Percentiles rank a stretch among this genome's conserved stretches.
These are phyloP conservation scores for Blumeriella jaapii DNA, from an alignment of 2,329 filamentous ascomycete species.

Conservation along the genomic window DNA sequence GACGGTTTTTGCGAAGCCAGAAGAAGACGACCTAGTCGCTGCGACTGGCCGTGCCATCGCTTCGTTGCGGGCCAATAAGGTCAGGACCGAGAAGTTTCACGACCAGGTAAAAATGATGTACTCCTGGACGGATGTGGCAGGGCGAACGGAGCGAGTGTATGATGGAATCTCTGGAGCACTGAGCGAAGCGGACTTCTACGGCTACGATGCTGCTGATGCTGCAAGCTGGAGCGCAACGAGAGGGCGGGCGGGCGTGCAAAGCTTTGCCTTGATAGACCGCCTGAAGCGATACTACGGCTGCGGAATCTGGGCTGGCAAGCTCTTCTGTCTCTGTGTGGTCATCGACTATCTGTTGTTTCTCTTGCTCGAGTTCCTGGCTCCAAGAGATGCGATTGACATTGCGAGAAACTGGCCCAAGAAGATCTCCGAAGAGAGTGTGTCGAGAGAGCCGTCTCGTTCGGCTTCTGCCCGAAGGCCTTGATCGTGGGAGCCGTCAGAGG, in stretches of 20 bases:
- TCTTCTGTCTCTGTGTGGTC: constrained; percentile 90
- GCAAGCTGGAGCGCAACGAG: constrained; percentile 57
- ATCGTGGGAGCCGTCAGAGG: no score
- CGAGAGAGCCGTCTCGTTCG: neutral
- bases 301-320: constrained; percentile 94
- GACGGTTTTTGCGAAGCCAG: constrained; percentile 94
- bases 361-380: constrained; percentile 77
- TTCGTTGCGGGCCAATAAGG: constrained; percentile 70
- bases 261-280: constrained; percentile 86
- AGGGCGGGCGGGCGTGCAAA: constrained; percentile 59
- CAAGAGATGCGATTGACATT: constrained; percentile 75
- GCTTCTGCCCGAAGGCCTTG: constrained; percentile 1
- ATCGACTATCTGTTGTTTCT: constrained; percentile 89
- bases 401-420: constrained; percentile 90
- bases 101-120: constrained; percentile 98
- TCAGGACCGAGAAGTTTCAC: constrained; percentile 88
- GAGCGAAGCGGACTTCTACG: constrained; percentile 79
- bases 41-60: constrained; percentile 86
- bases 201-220: constrained; percentile 55
- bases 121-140: constrained; percentile 91
- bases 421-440: constrained; percentile 1
- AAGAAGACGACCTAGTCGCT: constrained; percentile 86
- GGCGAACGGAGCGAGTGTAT: constrained; percentile 89
- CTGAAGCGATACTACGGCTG: constrained; percentile 96
- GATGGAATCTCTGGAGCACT: constrained; percentile 84